These are phyloP conservation scores for Ajuga reptans DNA, from an alignment of 305 asterid genomes.

Conservation along the genomic window DNA sequence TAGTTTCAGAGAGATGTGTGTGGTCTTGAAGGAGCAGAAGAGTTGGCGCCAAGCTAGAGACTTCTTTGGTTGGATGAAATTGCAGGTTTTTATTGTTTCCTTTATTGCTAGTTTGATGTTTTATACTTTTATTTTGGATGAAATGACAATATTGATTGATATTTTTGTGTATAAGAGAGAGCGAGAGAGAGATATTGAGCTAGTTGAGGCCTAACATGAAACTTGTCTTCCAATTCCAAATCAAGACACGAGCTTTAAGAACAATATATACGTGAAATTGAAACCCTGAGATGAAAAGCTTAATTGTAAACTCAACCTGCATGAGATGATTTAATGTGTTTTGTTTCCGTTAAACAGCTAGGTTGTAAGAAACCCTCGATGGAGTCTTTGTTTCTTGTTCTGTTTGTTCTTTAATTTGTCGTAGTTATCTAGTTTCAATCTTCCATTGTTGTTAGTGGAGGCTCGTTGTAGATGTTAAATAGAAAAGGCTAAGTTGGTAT, in stretches of 20 bases:
- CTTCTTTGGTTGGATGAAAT: conserved; percentile 86
- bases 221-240: background rate
- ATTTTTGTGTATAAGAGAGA: background rate
- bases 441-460: background rate
- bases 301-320: background rate
- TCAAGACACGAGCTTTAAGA: background rate
- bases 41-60: conserved; percentile 91
- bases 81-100: conserved; percentile 54
- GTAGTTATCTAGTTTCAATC: background rate
- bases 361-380: background rate
- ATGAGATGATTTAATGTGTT: background rate
- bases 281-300: background rate
- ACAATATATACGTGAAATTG: background rate
- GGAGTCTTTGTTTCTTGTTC: background rate
- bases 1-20: conserved; percentile 80
- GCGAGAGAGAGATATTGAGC: background rate
- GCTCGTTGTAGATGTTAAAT: background rate
- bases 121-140: background rate
- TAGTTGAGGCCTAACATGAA: background rate
- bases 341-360: background rate
- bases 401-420: background rate
- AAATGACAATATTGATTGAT: background rate
- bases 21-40: conserved; percentile 83
- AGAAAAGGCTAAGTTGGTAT: background rate
- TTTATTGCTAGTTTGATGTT: background rate